Percentiles rank a stretch among this genome's conserved stretches.
Conservation (phyloP, 352 stramenopile species). For the Phytophthora pistaciae region DNA sequence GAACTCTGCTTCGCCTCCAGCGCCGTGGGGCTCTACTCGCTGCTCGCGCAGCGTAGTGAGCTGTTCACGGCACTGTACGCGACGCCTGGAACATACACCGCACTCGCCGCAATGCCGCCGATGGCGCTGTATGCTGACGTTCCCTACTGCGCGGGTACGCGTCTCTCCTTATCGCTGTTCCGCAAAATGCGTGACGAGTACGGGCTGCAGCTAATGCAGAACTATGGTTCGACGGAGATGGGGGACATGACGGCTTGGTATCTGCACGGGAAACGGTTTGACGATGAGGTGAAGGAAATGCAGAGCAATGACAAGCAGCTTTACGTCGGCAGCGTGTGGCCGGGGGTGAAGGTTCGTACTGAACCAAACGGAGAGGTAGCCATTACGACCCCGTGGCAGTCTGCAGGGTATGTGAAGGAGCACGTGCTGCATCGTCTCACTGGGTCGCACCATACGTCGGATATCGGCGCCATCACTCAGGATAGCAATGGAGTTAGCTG, state of each 20-base stretch:
- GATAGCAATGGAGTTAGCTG: conserved; percentile 36
- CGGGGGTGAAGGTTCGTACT: conserved; percentile 61
- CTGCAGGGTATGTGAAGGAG: conserved; percentile 74
- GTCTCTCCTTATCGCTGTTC: conserved; percentile 67
- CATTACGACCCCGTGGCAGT: conserved; percentile 86
- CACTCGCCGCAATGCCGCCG: conserved; percentile 60
- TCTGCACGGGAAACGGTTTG: conserved; percentile 54
- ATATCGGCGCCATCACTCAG: conserved; percentile 53
- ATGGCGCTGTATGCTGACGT: conserved; percentile 69
- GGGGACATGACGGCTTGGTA: conserved; percentile 81
- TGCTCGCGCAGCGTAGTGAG: conserved; percentile 52
- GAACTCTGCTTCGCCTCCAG: conserved; percentile 78
- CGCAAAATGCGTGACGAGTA: conserved; percentile 58
- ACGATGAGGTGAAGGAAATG: conserved; percentile 53
- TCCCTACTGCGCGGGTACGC: conserved; percentile 76
- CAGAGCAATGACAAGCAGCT: conserved; percentile 42
- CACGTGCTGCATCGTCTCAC: conserved; percentile 54
- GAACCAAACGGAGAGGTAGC: conserved; percentile 67
- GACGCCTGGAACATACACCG: conserved; percentile 84
- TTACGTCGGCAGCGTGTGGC: conserved; percentile 81
- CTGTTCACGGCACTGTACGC: conserved; percentile 74
- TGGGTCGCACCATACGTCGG: conserved; percentile 61
- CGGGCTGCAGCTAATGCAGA: conserved; percentile 82
- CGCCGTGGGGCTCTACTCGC: conserved; percentile 53
- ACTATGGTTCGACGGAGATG: conserved; percentile 89